phyloP scores from a whole-genome alignment of 1,139 yeast species.

The Arxiozyma telluris region DNA sequence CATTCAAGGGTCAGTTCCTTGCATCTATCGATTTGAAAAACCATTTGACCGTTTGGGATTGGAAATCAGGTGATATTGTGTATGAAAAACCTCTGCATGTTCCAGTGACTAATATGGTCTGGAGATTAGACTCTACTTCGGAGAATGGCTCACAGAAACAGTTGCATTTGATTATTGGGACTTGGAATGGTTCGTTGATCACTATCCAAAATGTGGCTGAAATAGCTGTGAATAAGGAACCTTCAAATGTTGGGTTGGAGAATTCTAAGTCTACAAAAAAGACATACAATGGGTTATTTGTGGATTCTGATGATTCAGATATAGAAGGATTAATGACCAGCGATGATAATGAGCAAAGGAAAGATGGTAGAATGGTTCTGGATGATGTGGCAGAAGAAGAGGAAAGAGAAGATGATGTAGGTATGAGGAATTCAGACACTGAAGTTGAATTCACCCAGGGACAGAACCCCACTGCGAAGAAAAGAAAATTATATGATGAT shows the following conservation, averaged over 20 bases:
- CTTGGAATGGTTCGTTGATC: constrained; percentile 45
- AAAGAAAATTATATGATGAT: constrained; percentile 2
- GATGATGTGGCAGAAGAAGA: constrained; percentile 26
- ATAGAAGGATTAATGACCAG: constrained; percentile 27
- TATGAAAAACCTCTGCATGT: constrained; percentile 23
- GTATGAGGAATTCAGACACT: constrained; percentile 12
- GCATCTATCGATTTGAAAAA: constrained; percentile 48
- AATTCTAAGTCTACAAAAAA: constrained; percentile 5
- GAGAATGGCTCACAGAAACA: constrained; percentile 7
- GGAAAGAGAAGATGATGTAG: constrained; percentile 18
- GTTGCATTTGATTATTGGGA: constrained; percentile 37
- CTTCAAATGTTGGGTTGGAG: background rate
- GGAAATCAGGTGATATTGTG: constrained; percentile 28
- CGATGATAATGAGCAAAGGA: constrained; percentile 3
- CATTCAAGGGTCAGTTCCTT: constrained; percentile 44
- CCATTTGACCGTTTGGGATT: constrained; percentile 49
- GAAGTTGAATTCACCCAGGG: constrained; percentile 22
- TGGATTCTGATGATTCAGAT: constrained; percentile 27
- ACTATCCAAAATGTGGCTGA: constrained; percentile 33
- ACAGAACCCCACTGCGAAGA: constrained; percentile 11
- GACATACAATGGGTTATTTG: constrained; percentile 15
- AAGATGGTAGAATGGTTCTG: background rate
- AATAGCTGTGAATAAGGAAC: constrained; percentile 5
- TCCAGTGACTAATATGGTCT: constrained; percentile 28
- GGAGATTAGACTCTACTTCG: constrained; percentile 23